phyloP scores from a whole-genome alignment of 106 monocot species.

The Chionographis japonica region DNA sequence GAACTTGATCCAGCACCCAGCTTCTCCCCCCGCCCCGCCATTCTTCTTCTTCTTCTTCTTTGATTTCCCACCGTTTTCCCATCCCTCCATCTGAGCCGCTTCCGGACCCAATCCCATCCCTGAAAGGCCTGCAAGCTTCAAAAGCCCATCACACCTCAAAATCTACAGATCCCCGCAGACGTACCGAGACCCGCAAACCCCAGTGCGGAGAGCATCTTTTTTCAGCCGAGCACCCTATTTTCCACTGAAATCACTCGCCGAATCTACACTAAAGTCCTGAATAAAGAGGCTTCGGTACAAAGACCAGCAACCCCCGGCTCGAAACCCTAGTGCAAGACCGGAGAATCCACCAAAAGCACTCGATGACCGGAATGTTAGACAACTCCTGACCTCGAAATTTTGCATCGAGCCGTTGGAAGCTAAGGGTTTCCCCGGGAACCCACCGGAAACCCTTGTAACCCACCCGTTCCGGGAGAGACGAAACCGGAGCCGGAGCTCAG shows the following conservation, averaged over 20 bases:
- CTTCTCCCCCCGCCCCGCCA: conserved; percentile 6
- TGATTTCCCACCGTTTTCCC: conserved; percentile 15
- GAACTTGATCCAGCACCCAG: conserved; percentile 67
- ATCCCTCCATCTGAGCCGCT: conserved; percentile 19
- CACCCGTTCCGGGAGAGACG: no score
- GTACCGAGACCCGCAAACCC: no score
- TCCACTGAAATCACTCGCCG: no score
- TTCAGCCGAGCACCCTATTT: background rate
- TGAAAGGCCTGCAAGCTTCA: background rate
- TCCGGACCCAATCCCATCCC: conserved; percentile 43
- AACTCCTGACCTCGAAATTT: no score
- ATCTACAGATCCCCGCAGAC: background rate
- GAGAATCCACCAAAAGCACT: conserved; percentile 4
- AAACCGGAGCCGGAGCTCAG: no score
- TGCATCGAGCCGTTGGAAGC: no score
- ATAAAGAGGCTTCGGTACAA: no score
- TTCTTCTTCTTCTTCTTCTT: conserved; percentile 22
- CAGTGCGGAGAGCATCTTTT: no score
- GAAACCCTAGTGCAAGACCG: background rate
- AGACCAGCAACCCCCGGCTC: no score
- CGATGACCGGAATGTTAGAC: background rate
- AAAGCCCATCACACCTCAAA: conserved; percentile 6
- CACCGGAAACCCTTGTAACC: no score
- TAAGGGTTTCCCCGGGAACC: no score
- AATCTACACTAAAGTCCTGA: no score